Evolutionary conservation across 1,284 basidiomycete species (phyloP), one percentile per base, ranked within the genome.

Genomic region (Ganoderma lingzhi): DNA sequence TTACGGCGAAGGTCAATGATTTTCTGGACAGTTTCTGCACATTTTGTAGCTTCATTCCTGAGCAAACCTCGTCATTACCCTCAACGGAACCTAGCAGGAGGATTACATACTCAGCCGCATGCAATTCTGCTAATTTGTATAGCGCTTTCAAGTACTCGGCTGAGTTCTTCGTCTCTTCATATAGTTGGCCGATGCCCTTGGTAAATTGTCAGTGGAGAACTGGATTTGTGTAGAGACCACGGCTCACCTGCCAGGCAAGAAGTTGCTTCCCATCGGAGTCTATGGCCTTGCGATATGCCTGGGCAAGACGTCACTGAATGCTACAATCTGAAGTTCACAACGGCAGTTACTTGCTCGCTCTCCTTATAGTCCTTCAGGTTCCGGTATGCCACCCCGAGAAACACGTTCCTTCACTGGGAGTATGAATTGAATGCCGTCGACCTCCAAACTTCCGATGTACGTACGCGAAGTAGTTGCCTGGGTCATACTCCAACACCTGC

Each of bases 381-480:
- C 8, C 93, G 83, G 17, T 88, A 84, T 0, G 96, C 89, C 15
- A 96, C 80, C 1, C 91, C 96, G 30, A 95, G 85, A 78, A 95
- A 97, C 8, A 96, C 91, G 76, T 93, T 87, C 8, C 96, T 97
- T 14, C 28, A 39, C 15, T 28, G 23, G 60, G 23, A 17, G n/a
- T 39, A 39, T 64, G 39, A 58, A 45, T 30, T 28, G 37, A 30
- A 12, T 51, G 32, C 3, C 37, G 37, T 12, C 2, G 5, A 72
- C 48, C 64, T 65, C 32, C 68, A 68, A 28, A 58, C 30, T 41
- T 53, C 61, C 60, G 68, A 62, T n/a, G 69, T 60, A 84, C 92
- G 78, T 79, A 96, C 94, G 91, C 93, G 74, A 92, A 90, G 74
- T 95, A 94, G 77, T 93, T 94, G 59, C 89, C 87, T 3, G 92